A percentile compares a stretch with the other conserved stretches of the same genome.
Conservation (phyloP, 202 grass and related monocot species). For the Panicum hallii region DNA sequence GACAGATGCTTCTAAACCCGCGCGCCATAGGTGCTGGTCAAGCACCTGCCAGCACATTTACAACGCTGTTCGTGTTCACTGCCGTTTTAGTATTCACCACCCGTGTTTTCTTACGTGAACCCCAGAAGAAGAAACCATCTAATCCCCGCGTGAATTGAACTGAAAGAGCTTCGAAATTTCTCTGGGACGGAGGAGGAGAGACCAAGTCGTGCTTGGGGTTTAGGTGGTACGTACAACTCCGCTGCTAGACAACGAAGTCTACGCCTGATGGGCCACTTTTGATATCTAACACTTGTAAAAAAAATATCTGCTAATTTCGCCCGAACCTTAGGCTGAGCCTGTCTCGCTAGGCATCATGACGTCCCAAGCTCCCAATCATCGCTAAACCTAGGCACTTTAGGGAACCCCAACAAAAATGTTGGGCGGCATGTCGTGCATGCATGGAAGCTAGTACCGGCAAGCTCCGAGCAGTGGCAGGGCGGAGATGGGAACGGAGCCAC, state of each 20-base stretch:
- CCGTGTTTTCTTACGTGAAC: neutral
- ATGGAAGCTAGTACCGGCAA: neutral
- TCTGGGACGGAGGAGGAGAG: neutral
- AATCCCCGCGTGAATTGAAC: neutral
- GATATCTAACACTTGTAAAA: neutral
- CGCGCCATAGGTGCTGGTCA: neutral
- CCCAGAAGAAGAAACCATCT: neutral
- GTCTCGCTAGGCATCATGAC: neutral
- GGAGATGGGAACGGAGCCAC: neutral
- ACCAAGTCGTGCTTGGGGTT: neutral
- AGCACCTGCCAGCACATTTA: neutral
- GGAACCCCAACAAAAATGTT: neutral
- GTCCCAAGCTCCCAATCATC: neutral
- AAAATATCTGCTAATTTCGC: constrained; percentile 5
- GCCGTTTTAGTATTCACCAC: neutral
- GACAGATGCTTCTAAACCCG: neutral
- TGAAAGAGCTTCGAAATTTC: neutral
- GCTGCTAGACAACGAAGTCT: neutral
- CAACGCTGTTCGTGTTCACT: neutral
- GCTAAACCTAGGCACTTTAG: neutral
- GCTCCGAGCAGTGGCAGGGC: neutral
- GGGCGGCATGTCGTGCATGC: constrained; percentile 36
- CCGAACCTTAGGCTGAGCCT: neutral
- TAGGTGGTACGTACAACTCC: neutral
- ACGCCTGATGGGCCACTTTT: neutral